These are phyloP conservation scores for Hypsizygus marmoreus DNA, from an alignment of 768 basidiomycete species.

Conservation along the genomic window DNA sequence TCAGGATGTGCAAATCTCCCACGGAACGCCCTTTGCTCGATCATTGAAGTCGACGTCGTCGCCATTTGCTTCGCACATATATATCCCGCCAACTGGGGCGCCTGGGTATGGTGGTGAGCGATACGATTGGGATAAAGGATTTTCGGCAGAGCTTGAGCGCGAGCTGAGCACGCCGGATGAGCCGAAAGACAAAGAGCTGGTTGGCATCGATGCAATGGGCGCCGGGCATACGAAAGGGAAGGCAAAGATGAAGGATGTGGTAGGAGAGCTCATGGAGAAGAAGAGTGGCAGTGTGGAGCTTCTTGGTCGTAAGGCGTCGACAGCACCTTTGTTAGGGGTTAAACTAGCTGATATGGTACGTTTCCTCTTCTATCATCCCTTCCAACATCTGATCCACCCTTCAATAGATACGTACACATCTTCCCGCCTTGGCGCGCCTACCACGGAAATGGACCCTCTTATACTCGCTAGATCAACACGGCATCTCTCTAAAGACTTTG, in stretches of 20 bases:
- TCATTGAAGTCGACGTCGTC: slow-evolving; percentile 36
- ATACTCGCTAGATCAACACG: slow-evolving; percentile 94
- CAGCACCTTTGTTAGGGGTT: slow-evolving; percentile 50
- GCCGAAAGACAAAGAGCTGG: slow-evolving; percentile 18
- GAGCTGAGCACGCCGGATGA: slow-evolving; percentile 32
- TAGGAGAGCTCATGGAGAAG: slow-evolving; percentile 52
- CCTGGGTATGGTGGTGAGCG: slow-evolving; percentile 74
- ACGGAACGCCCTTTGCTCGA: slow-evolving; percentile 54
- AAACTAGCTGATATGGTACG: slow-evolving; percentile 64
- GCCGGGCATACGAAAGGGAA: slow-evolving; percentile 1
- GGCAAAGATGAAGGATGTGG: slow-evolving; percentile 27
- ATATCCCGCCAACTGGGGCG: slow-evolving; percentile 57
- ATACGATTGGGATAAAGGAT: slow-evolving; percentile 70
- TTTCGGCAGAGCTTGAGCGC: slow-evolving; percentile 46
- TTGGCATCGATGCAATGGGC: no score
- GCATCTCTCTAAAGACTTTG: slow-evolving; percentile 88
- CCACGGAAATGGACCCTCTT: slow-evolving; percentile 74
- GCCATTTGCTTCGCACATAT: slow-evolving; percentile 31
- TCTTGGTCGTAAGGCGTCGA: slow-evolving; percentile 56
- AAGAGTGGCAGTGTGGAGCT: slow-evolving; percentile 51
- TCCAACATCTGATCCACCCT: neutral
- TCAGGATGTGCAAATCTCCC: slow-evolving; percentile 27
- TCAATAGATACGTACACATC: slow-evolving; percentile 64
- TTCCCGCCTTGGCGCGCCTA: slow-evolving; percentile 76
- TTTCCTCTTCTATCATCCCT: slow-evolving; percentile 6